Base-by-base conservation (phyloP, 73 alveolate species). In the Symbiodinium pilosum region DNA sequence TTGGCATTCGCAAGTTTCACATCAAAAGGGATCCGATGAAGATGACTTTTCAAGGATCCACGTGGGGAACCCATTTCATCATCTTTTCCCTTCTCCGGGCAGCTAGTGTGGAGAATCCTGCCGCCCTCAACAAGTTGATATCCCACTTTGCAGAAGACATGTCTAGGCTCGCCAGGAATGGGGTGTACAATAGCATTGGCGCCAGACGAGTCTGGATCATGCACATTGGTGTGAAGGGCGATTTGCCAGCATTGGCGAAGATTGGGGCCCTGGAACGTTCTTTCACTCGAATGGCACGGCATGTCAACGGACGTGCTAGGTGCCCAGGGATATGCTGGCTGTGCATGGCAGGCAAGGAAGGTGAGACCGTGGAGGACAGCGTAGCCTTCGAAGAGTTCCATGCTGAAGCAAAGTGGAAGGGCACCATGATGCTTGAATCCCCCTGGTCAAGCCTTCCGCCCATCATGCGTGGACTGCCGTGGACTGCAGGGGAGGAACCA, bases 191-290 rank as follows among this genome's bases (percentile, higher is more conserved):
- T 12, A 30, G 84, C 9, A 52, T 38, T 56, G 94, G 94, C 6
- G 40, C 32, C 9, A 18, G 6, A 5, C 20, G 32, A 8, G 20
- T 56, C 14, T 87, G 94, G 94, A 4, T 36, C 12, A 24, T 39
- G 16, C 84, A 34, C 36, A 0, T 87, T 21, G 84, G 69, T 2
- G 41, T 75, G 11, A 87, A 87, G 68, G 94, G 86, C 28, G 94
- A 87, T 43, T 18, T 87, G 34, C 94, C 94, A 24, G 94, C 94
- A 38, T 54, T 87, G 44, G 68, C 24, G 12, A 54, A 59, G 16
- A 7, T 87, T 2, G 94, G 94, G 30, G 21, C 36, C 42, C 39
- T 87, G 36, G 68, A 34, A 43, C 20, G 94, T n/a, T 7, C 84
- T 11, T 87, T 54, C 68, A 4, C 38, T 2, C 59, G 68, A 12